These are phyloP conservation scores for Penicillium verhagenii DNA, from an alignment of 495 filamentous ascomycete species.

Conservation along the genomic window DNA sequence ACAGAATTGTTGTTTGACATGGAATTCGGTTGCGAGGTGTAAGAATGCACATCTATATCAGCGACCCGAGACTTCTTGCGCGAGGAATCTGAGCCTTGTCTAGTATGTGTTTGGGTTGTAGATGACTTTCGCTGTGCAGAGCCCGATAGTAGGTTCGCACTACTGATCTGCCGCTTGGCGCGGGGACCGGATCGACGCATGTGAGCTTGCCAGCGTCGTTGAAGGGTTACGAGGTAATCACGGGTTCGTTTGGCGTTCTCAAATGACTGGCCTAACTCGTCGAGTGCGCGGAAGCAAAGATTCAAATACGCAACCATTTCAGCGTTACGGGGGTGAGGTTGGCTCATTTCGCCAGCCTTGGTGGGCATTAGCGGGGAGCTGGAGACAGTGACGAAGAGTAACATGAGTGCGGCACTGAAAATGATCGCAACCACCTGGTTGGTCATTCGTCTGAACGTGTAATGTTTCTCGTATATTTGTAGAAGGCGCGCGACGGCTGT, in stretches of 20 bases:
- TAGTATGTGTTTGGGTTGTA: background rate
- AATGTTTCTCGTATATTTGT: conserved; percentile 48
- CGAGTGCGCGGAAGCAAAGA: conserved; percentile 47
- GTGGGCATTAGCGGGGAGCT: conserved; percentile 28
- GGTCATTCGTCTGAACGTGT: conserved; percentile 51
- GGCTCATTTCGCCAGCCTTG: conserved; percentile 22
- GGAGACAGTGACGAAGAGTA: conserved; percentile 47
- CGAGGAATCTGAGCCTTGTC: conserved; percentile 11
- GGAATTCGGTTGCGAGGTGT: conserved; percentile 5
- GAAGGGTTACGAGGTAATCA: conserved; percentile 44
- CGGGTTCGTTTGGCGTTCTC: conserved; percentile 48
- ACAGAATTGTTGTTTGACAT: background rate
- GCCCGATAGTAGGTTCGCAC: conserved; percentile 12
- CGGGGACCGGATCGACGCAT: conserved; percentile 42
- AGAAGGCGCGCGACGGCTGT: conserved; percentile 44
- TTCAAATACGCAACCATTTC: conserved; percentile 49
- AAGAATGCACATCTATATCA: conserved; percentile 1
- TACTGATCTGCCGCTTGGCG: conserved; percentile 37
- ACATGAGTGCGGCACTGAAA: conserved; percentile 50
- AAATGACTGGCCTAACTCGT: conserved; percentile 47
- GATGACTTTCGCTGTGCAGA: conserved; percentile 6
- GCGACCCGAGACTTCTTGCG: conserved; percentile 34
- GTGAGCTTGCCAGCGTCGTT: conserved; percentile 47
- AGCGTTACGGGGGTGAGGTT: conserved; percentile 26
- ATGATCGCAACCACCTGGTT: conserved; percentile 51